Conservation (phyloP, 305 asterid species). For the Solanum hybrid region DNA sequence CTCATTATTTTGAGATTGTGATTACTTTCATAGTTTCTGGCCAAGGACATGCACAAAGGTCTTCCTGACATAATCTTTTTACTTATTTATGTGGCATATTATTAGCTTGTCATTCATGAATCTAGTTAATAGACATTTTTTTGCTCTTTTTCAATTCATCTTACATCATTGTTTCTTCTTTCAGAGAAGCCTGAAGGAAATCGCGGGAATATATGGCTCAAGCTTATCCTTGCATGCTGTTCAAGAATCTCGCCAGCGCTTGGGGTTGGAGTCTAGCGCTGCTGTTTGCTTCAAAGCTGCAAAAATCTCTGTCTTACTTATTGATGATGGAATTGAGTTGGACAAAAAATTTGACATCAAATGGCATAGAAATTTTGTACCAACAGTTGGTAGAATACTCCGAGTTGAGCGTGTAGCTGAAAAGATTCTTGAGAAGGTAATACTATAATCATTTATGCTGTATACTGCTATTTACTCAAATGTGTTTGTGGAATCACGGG, state of each 20-base stretch:
- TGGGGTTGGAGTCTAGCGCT: constrained; percentile 60
- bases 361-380: constrained; percentile 67
- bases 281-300: constrained; percentile 65
- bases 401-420: constrained; percentile 80
- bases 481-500: not conserved
- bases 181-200: constrained; percentile 86
- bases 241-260: constrained; percentile 49
- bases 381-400: constrained; percentile 67
- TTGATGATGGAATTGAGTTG: constrained; percentile 76
- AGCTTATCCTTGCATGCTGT: constrained; percentile 52
- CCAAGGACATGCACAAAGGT: not conserved
- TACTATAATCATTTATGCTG: not conserved
- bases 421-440: constrained; percentile 67
- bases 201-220: constrained; percentile 62
- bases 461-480: not conserved
- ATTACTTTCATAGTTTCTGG: not conserved
- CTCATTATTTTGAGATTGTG: not conserved
- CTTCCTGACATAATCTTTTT: not conserved
- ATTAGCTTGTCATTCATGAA: not conserved
- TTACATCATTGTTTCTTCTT: not conserved
- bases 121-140: not conserved
- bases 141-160: not conserved
- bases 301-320: constrained; percentile 53
- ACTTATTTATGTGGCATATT: not conserved
- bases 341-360: constrained; percentile 50